Evolutionary conservation across 176 grass and related monocot genomes (phyloP), one percentile per base, ranked within the genome.

Genomic region (Microstegium vimineum): DNA sequence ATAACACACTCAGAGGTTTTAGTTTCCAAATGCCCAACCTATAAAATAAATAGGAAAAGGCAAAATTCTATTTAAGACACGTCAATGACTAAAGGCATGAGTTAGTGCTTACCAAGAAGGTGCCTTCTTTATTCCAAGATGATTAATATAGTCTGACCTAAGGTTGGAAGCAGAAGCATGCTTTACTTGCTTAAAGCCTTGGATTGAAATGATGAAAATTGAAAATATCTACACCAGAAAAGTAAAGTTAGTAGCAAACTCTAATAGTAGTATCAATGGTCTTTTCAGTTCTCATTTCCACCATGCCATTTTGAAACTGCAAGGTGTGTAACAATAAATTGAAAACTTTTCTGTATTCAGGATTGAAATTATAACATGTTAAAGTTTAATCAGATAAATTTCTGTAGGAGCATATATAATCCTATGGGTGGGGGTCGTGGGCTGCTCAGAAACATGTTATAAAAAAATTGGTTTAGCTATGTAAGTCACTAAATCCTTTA

Each of bases 101-200:
- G 14, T 60, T 59, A 74, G 35, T 57, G n/a, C 83, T 77, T 78
- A 90, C 88, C 88, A 37, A 66, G 17, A 78, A 57, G 79, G 18
- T 20, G 6, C 12, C 30, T 85, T 66, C 88, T 64, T 72, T 82
- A 82, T 78, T 45, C 46, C 46, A 86, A 77, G 66, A 57, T 62
- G 69, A 71, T 49, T 10, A 35, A 57, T 45, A 79, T 28, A 43
- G 26, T 68, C 13, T 61, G 31, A 59, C 36, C 73, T 76, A 20
- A 0, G 10, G 28, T 36, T 72, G 34, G 56, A 67, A 79, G 59
- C 47, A 67, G 10, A 54, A 82, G 27, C 20, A 47, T 18, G 2
- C 31, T 82, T 38, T 41, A 66, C n/a, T n/a, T n/a, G n/a, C n/a
- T n/a, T n/a, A 59, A 66, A 72, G 3, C 56, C 65, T 69, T 47